Conservation (phyloP, 192 early-diverging fungal genomes). For the Rhizophagus clarus region DNA sequence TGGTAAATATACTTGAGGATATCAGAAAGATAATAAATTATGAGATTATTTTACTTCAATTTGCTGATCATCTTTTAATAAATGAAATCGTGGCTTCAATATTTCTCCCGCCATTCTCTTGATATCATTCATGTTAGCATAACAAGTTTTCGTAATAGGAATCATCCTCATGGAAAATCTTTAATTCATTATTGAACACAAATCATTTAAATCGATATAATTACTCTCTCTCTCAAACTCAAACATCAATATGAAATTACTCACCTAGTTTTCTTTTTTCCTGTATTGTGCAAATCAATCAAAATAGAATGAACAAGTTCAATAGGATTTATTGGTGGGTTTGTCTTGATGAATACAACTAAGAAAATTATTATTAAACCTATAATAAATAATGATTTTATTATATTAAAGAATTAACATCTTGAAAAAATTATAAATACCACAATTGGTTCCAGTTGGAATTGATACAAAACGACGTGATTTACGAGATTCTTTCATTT, state of each 20-base stretch:
- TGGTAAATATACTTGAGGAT: background rate
- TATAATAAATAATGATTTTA: background rate
- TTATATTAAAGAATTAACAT: background rate
- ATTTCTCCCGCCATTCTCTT: slow-evolving; percentile 41
- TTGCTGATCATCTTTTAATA: slow-evolving; percentile 34
- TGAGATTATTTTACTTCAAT: slow-evolving; percentile 9
- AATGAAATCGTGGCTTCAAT: slow-evolving; percentile 49
- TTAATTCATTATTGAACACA: background rate
- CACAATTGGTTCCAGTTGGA: slow-evolving; percentile 51
- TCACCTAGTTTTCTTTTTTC: slow-evolving; percentile 46
- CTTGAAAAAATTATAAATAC: slow-evolving; percentile 36
- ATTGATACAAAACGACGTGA: slow-evolving; percentile 52
- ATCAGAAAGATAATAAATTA: background rate
- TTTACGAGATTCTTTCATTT: slow-evolving; percentile 46
- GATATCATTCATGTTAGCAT: slow-evolving; percentile 54
- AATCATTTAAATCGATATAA: background rate
- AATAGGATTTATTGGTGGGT: slow-evolving; percentile 48
- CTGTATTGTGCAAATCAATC: slow-evolving; percentile 38
- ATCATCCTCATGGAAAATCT: slow-evolving; percentile 55
- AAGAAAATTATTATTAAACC: background rate
- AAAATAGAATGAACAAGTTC: slow-evolving; percentile 41
- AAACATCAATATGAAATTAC: background rate
- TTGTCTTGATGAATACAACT: slow-evolving; percentile 56
- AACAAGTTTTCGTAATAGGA: slow-evolving; percentile 55
- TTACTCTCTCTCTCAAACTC: background rate